These are phyloP conservation scores for Macroventuria anomochaeta DNA, from an alignment of 2,329 filamentous ascomycete species.

Conservation along the genomic window DNA sequence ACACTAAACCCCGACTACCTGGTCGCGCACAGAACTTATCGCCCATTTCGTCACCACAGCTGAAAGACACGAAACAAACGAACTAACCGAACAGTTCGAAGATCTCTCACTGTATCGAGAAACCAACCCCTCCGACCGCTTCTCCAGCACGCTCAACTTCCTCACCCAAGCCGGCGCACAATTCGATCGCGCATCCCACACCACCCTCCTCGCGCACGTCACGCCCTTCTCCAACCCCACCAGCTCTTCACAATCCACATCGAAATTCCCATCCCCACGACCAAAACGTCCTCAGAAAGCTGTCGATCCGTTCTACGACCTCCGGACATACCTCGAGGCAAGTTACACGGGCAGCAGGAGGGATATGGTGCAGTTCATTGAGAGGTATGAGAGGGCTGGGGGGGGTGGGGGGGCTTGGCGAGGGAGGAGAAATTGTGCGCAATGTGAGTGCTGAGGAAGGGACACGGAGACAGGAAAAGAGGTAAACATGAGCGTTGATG, in stretches of 20 bases:
- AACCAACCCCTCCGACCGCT: background rate
- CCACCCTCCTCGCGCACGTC: background rate
- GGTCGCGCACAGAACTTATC: conserved; percentile 1
- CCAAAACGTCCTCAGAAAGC: background rate
- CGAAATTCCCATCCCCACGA: too few species aligned
- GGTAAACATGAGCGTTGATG: too few species aligned
- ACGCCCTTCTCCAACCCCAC: too few species aligned
- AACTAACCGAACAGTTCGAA: background rate
- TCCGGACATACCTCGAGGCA: background rate
- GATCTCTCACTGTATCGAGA: background rate
- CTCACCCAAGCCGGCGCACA: background rate
- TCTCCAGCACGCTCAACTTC: background rate
- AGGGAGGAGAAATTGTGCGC: conserved; percentile 1
- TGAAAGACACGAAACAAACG: background rate
- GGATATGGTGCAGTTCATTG: conserved; percentile 15
- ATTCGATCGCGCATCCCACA: background rate
- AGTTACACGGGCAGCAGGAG: background rate
- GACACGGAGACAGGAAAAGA: background rate
- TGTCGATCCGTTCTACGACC: background rate
- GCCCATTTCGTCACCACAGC: background rate
- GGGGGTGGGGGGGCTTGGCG: conserved; percentile 13
- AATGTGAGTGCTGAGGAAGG: background rate
- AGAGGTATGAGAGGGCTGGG: conserved; percentile 13
- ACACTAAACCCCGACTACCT: background rate
- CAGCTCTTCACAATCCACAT: too few species aligned